A percentile compares a stretch with the other conserved stretches of the same genome.
These are phyloP conservation scores for Diaporthe capsici DNA, from an alignment of 2,329 filamentous ascomycete genomes.

Conservation along the genomic window DNA sequence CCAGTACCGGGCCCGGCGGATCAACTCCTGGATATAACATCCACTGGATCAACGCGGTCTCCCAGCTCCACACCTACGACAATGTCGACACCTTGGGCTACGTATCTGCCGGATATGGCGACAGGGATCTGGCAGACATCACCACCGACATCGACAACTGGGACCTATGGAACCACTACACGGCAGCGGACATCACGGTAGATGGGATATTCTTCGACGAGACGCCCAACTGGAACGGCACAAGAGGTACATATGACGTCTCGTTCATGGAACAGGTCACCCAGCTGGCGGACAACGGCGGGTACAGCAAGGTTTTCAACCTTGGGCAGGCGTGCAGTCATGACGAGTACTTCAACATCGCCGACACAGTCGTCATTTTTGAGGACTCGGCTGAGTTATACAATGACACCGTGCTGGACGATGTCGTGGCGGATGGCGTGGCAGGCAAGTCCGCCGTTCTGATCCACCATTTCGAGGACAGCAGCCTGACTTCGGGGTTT, in stretches of 20 bases:
- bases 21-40: slow-evolving; percentile 30
- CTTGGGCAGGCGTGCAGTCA: slow-evolving; percentile 31
- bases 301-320: slow-evolving; percentile 30
- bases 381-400: slow-evolving; percentile 7
- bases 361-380: slow-evolving; percentile 26
- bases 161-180: slow-evolving; percentile 34
- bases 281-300: background rate
- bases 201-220: slow-evolving; percentile 42
- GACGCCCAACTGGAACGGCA: slow-evolving; percentile 40
- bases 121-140: background rate
- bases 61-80: slow-evolving; percentile 13
- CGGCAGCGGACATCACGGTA: slow-evolving; percentile 27
- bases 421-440: background rate
- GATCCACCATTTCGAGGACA: slow-evolving; percentile 18
- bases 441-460: slow-evolving; percentile 7
- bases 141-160: slow-evolving; percentile 32
- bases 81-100: slow-evolving; percentile 38
- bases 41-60: slow-evolving; percentile 27
- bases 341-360: slow-evolving; percentile 30
- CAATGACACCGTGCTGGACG: background rate
- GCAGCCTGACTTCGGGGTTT: background rate
- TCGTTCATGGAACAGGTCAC: slow-evolving; percentile 22
- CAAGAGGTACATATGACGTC: slow-evolving; percentile 34
- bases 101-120: slow-evolving; percentile 23
- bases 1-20: slow-evolving; percentile 31